These are phyloP conservation scores for Plicaturopsis crispa DNA, from an alignment of 768 basidiomycete genomes.

Conservation along the genomic window DNA sequence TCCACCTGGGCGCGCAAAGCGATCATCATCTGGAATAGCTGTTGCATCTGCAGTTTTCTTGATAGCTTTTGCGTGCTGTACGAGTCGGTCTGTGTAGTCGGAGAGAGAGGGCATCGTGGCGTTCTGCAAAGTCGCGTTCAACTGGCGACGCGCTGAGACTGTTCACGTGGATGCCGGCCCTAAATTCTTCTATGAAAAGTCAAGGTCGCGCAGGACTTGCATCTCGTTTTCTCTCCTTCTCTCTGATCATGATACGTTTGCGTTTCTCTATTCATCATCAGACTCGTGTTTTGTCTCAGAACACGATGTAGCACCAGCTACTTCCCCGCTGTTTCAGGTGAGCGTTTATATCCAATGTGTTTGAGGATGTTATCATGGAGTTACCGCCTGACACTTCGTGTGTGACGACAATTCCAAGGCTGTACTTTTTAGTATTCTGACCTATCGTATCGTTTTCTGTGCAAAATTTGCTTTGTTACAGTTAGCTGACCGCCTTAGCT, in stretches of 20 bases:
- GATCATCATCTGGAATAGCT: constrained; percentile 15
- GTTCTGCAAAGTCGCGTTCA: too few species aligned
- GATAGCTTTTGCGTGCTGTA: constrained; percentile 44
- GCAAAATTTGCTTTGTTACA: background rate
- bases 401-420: constrained; percentile 77
- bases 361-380: constrained; percentile 59
- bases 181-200: background rate
- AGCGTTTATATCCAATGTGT: constrained; percentile 18
- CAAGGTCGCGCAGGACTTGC: too few species aligned
- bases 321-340: too few species aligned
- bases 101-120: constrained; percentile 45
- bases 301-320: too few species aligned
- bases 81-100: constrained; percentile 64
- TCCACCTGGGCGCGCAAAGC: constrained; percentile 13
- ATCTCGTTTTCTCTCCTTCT: background rate
- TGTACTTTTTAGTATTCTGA: constrained; percentile 45
- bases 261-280: too few species aligned
- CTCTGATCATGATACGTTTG: too few species aligned
- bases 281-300: background rate
- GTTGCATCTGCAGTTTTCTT: constrained; percentile 31
- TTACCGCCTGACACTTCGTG: constrained; percentile 74
- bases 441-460: constrained; percentile 1
- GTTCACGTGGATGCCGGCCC: constrained; percentile 3
- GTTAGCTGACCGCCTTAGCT: background rate
- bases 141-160: constrained; percentile 4